phyloP scores from a whole-genome alignment of 1,139 yeast species.

The Debaryomyces udenii region DNA sequence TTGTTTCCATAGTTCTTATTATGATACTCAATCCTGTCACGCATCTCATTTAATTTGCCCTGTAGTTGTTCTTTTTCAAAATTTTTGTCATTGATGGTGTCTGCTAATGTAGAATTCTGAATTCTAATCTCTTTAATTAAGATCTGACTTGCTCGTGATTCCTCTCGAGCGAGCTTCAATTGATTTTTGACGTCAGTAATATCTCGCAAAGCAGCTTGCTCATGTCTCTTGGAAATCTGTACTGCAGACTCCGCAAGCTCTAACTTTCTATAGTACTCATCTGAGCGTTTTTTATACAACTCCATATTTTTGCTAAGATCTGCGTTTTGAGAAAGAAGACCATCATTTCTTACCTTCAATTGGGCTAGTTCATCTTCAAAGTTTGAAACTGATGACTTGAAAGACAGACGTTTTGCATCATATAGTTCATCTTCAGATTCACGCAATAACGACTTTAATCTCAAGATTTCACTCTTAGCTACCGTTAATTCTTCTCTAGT shows the following conservation, averaged over 20 bases:
- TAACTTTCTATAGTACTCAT: conserved; percentile 71
- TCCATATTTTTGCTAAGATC: conserved; percentile 59
- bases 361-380: conserved; percentile 48
- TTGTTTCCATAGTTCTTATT: conserved; percentile 51
- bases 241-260: conserved; percentile 82
- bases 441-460: conserved; percentile 53
- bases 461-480: conserved; percentile 54
- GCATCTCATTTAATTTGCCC: conserved; percentile 42
- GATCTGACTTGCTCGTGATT: conserved; percentile 60
- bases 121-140: conserved; percentile 59
- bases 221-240: conserved; percentile 62
- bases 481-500: conserved; percentile 54
- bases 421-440: conserved; percentile 52
- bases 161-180: conserved; percentile 57
- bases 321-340: conserved; percentile 49
- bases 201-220: conserved; percentile 57
- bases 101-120: conserved; percentile 58
- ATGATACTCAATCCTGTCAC: conserved; percentile 59
- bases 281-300: conserved; percentile 72
- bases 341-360: conserved; percentile 54
- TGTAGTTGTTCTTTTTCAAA: conserved; percentile 57
- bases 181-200: conserved; percentile 57
- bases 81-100: conserved; percentile 58
- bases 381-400: conserved; percentile 39
- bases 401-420: conserved; percentile 38